Evolutionary conservation across 331 rosid species (phyloP), one percentile per base, ranked within the genome.

Genomic region (Malus hybrid): DNA sequence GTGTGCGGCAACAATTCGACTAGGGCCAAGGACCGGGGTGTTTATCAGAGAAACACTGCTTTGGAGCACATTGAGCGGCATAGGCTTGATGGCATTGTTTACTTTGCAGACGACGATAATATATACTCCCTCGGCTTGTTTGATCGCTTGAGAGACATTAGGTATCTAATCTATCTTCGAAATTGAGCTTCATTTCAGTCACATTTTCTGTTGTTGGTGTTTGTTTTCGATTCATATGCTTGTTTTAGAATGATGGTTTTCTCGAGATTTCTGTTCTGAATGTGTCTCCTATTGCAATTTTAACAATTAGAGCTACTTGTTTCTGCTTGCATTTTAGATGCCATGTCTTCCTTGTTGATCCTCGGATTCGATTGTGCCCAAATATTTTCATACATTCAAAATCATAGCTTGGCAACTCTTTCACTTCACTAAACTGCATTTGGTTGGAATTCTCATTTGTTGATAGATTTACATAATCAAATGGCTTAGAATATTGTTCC

Each of bases 91-190:
- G 99, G 93, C 66, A 83, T 95, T 80, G 97, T 95, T 71, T 95
- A 90, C 87, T 95, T 95, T 64, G 98, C 97, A 0, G 99, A 95
- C 8, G 99, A 95, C 50, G 96, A 92, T 79, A 95, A 95, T 79
- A 85, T 90, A 33, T 95, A 90, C 83, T 84, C 98, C 53, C 89
- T 95, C 6, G 89, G 84, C 44, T 82, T 95, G 88, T 95, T 95
- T 68, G 87, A 90, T 74, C 67, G 81, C 85, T 78, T 95, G 89
- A 87, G 98, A 82, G 85, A 85, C 60, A 83, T 95, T 60, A 84
- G 95, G 99, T 94, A 78, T 67, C 71, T 42, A 55, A 39, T 22
- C 33, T 29, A 55, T 28, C 33, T 29, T 62, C 56, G 36, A 11
- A 46, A 28, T 19, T n/a, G 14, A 44, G 33, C 48, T 42, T n/a